Conservation (phyloP, 805 yeast genomes). For the Pichia gijzeniarum region DNA sequence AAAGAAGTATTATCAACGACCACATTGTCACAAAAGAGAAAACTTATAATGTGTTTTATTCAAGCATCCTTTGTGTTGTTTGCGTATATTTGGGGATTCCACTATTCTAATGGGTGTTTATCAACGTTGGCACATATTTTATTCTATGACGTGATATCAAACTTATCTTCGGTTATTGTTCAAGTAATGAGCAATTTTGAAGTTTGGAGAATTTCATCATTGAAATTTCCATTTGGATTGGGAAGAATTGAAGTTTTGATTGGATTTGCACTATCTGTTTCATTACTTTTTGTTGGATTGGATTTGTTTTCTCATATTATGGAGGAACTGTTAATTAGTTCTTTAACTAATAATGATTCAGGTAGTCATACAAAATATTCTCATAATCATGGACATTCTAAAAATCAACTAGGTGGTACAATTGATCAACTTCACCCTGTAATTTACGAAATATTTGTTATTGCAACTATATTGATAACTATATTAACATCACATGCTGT, state of each 20-base stretch:
- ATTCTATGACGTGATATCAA: conserved; percentile 80
- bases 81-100: conserved; percentile 56
- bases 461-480: conserved; percentile 25
- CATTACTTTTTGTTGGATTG: conserved; percentile 84
- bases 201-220: conserved; percentile 79
- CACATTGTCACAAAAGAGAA: conserved; percentile 48
- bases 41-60: conserved; percentile 49
- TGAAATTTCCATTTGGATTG: conserved; percentile 86
- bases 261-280: conserved; percentile 81
- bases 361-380: background rate
- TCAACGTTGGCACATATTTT: conserved; percentile 81
- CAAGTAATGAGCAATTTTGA: conserved; percentile 86
- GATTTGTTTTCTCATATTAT: conserved; percentile 82
- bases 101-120: conserved; percentile 50
- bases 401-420: conserved; percentile 11
- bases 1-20: conserved; percentile 59
- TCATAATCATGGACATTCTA: conserved; percentile 25
- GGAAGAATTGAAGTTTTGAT: conserved; percentile 86
- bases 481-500: conserved; percentile 29
- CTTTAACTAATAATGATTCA: conserved; percentile 17
- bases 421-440: conserved; percentile 11
- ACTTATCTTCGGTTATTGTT: conserved; percentile 60
- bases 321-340: conserved; percentile 58
- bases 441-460: conserved; percentile 27
- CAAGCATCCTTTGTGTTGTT: conserved; percentile 52